phyloP scores from a whole-genome alignment of 352 stramenopile genomes.

The Pythium oligandrum region DNA sequence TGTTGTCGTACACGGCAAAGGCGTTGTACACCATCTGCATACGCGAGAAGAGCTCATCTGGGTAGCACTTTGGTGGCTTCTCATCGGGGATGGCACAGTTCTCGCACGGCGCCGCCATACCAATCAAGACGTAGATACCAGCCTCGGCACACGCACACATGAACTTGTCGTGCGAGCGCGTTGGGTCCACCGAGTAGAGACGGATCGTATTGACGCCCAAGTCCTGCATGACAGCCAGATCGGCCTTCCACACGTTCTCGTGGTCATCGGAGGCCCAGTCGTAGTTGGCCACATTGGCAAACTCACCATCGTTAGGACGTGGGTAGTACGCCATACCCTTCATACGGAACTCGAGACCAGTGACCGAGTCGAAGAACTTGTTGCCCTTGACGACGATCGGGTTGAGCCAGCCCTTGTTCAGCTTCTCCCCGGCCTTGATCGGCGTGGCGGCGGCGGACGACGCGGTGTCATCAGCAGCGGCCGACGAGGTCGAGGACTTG shows the following conservation, averaged over 20 bases:
- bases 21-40: constrained; percentile 47
- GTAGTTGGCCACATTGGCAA: constrained; percentile 36
- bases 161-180: constrained; percentile 62
- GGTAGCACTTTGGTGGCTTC: constrained; percentile 38
- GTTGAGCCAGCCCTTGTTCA: constrained; percentile 22
- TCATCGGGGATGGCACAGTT: constrained; percentile 32
- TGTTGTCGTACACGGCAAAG: constrained; percentile 58
- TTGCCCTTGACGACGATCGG: constrained; percentile 63
- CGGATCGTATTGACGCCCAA: constrained; percentile 67
- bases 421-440: constrained; percentile 3
- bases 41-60: constrained; percentile 31
- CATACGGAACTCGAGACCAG: constrained; percentile 51
- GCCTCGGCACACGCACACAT: constrained; percentile 58
- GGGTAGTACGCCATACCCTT: constrained; percentile 74
- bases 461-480: neutral
- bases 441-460: neutral
- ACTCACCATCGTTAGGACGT: constrained; percentile 48
- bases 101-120: constrained; percentile 38
- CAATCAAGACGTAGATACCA: constrained; percentile 50
- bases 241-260: constrained; percentile 39
- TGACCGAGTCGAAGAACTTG: constrained; percentile 62
- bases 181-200: constrained; percentile 63
- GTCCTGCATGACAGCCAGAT: constrained; percentile 51
- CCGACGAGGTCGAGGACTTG: constrained; percentile 1
- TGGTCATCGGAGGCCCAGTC: constrained; percentile 63